Evolutionary conservation across 1,284 basidiomycete genomes (phyloP).

Genomic region (Marasmius tenuissimus): DNA sequence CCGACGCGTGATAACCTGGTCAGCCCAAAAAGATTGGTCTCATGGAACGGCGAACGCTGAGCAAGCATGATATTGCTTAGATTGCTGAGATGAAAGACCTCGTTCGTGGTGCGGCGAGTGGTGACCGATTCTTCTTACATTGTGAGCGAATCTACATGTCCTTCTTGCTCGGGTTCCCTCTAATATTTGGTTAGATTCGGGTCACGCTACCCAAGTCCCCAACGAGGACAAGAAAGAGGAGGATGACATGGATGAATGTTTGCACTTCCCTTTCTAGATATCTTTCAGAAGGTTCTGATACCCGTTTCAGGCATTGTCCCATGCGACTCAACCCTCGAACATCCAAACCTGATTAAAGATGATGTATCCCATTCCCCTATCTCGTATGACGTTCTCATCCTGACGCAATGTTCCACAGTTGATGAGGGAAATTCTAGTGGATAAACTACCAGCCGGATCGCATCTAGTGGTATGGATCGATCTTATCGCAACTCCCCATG

Average conservation of each 20-base stretch:
- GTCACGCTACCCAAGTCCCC: conserved; percentile 31
- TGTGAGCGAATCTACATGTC: conserved; percentile 16
- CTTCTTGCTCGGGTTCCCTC: not conserved
- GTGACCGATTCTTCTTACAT: conserved; percentile 40
- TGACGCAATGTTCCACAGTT: conserved; percentile 22
- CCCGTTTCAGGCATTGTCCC: conserved; percentile 15
- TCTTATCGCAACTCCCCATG: not conserved
- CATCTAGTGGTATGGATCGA: conserved; percentile 33
- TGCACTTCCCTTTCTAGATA: not conserved
- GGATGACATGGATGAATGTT: conserved; percentile 40
- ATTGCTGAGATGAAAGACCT: conserved; percentile 28
- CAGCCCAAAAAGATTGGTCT: conserved; percentile 6
- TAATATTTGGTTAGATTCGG: conserved; percentile 25
- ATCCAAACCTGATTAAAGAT: conserved; percentile 28
- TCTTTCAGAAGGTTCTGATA: too few relatives aligned
- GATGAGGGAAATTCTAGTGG: conserved; percentile 37
- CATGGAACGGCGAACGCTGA: not conserved
- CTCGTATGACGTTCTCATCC: not conserved
- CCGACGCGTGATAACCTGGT: conserved; percentile 28
- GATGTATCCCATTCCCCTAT: conserved; percentile 23
- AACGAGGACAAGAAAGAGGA: conserved; percentile 29
- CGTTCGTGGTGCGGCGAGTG: conserved; percentile 25
- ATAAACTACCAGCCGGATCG: conserved; percentile 38
- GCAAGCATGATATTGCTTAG: conserved; percentile 19
- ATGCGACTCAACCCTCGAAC: conserved; percentile 17